These are phyloP conservation scores for Mrakia blollopis DNA, from an alignment of 768 basidiomycete genomes.

Conservation along the genomic window DNA sequence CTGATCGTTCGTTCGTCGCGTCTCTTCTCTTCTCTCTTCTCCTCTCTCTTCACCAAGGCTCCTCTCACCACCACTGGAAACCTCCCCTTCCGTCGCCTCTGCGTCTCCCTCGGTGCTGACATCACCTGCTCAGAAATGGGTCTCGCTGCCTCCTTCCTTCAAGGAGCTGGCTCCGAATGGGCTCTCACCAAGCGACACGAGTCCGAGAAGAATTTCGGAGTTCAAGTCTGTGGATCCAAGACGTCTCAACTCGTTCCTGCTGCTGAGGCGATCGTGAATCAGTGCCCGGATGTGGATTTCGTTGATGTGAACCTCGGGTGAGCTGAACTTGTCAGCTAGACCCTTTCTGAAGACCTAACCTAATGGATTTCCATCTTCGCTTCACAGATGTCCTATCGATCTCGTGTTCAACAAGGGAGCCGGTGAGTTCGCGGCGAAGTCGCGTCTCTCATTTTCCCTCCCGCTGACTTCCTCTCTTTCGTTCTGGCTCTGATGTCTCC, in stretches of 20 bases:
- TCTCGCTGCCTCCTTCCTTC: slow-evolving; percentile 80
- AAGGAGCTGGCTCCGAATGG: slow-evolving; percentile 91
- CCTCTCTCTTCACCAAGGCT: too few relatives aligned
- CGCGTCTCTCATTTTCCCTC: too few relatives aligned
- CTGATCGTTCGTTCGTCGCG: not conserved
- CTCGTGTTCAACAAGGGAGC: slow-evolving; percentile 31
- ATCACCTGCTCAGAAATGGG: slow-evolving; percentile 89
- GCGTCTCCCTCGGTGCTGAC: slow-evolving; percentile 78
- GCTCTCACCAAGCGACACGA: slow-evolving; percentile 60
- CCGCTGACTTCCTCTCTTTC: too few relatives aligned
- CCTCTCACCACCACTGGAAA: slow-evolving; percentile 30
- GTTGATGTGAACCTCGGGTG: slow-evolving; percentile 70
- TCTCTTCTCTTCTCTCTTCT: too few relatives aligned
- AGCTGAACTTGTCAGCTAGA: not conserved
- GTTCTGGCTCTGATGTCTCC: not conserved
- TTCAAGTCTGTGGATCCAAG: slow-evolving; percentile 88
- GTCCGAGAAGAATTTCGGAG: slow-evolving; percentile 77
- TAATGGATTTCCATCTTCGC: slow-evolving; percentile 42
- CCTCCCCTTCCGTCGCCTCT: slow-evolving; percentile 88
- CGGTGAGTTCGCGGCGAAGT: not conserved
- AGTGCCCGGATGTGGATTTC: slow-evolving; percentile 71
- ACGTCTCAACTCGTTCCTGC: slow-evolving; percentile 67
- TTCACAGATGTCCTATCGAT: slow-evolving; percentile 89
- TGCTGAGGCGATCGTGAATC: slow-evolving; percentile 71
- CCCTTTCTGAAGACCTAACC: slow-evolving; percentile 11